Base-by-base conservation (phyloP, 192 early-diverging fungal genomes). In the Coemansia sp. region DNA sequence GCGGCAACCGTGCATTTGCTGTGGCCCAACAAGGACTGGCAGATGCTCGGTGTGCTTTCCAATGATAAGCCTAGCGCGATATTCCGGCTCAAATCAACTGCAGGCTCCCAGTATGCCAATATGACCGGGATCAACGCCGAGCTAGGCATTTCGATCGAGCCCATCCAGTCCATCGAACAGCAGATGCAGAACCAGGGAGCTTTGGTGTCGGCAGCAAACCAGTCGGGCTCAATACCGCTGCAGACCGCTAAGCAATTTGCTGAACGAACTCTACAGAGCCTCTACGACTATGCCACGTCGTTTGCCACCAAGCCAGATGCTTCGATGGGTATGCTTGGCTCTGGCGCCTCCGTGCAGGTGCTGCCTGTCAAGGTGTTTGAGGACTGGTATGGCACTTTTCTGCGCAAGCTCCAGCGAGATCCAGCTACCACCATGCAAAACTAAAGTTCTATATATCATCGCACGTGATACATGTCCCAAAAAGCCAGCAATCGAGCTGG, bases 111-210 rank as follows among this genome's bases (percentile, higher is more conserved):
- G 15, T 23, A 23, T 19, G 16, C 10, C 0, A 35, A 68, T 50
- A 33, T 50, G 64, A 59, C 52, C 23, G 48, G 61, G 78, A 16
- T 74, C 79, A 42, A 88, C 88, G 76, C 70, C 16, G 76, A 79
- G 66, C 74, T 98, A 15, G 96, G 96, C 4, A 96, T 98, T 38
- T 92, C 91, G 0, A 93, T 98, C 12, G 96, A 98, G 59, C 91
- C 94, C 2, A 63, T 92, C 7, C 79, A 83, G 42, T 60, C 71
- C 1, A 90, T 98, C 12, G 67, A 84, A 68, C 85, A 40, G 83
- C 65, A 75, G 60, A 23, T 79, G 20, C 52, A 38, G 44, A 38
- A 33, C 26, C 48, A 49, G 30, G 56, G 41, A 21, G 59, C 78
- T 33, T 44, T 81, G 65, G 43, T 70, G 52, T 45, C 63, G 23